phyloP scores from a whole-genome alignment of 176 grass and related monocot species.

The Tuctoria greenei region DNA sequence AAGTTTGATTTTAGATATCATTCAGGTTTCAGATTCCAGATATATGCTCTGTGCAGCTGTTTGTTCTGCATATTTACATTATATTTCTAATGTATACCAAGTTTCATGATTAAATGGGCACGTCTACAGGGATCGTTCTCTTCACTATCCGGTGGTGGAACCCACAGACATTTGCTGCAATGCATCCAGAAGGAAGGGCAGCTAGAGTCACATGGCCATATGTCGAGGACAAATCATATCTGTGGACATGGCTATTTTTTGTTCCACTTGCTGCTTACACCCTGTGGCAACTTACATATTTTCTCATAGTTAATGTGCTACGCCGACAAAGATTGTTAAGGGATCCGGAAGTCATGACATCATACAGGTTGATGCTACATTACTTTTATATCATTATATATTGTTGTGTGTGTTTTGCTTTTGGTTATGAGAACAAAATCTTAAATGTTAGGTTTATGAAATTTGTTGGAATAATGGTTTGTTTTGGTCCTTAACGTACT shows the following conservation, averaged over 20 bases:
- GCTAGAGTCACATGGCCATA: slow-evolving; percentile 92
- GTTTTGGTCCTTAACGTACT: not conserved
- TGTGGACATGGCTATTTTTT: slow-evolving; percentile 93
- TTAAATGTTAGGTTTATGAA: not conserved
- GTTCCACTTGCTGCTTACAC: slow-evolving; percentile 95
- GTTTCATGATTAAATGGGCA: slow-evolving; percentile 19
- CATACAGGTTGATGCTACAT: slow-evolving; percentile 65
- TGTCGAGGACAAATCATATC: slow-evolving; percentile 83
- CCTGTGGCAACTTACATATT: slow-evolving; percentile 89
- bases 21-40: not conserved
- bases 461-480: not conserved
- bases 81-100: not conserved
- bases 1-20: not conserved
- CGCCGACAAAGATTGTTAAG: slow-evolving; percentile 75
- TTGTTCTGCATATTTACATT: slow-evolving; percentile 13
- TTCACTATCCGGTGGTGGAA: slow-evolving; percentile 99
- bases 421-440: slow-evolving; percentile 1
- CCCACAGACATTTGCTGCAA: slow-evolving; percentile 91
- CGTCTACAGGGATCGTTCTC: slow-evolving; percentile 79
- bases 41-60: not conserved
- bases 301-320: slow-evolving; percentile 87
- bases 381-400: not conserved
- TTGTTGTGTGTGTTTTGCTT: slow-evolving; percentile 1
- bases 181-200: slow-evolving; percentile 87
- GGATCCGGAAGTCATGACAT: slow-evolving; percentile 99